Percentiles rank a stretch among this genome's conserved stretches.
These are phyloP conservation scores for Ensete ventricosum DNA, from an alignment of 176 grass and related monocot genomes.

Conservation along the genomic window DNA sequence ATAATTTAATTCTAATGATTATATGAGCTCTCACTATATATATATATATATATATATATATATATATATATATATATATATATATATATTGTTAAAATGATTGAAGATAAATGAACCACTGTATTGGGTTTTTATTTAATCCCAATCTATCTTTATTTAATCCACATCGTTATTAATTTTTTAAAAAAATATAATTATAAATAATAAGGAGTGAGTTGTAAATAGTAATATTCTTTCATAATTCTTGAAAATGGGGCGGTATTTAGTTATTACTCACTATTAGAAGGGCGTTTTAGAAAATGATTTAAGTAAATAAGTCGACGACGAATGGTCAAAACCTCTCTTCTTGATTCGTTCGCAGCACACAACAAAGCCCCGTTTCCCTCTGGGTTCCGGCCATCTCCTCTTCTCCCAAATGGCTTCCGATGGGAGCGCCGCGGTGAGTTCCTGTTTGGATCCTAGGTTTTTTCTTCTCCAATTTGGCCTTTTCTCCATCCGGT, in stretches of 20 bases:
- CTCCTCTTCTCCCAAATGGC: background rate
- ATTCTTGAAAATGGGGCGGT: background rate
- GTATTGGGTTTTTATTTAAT: background rate
- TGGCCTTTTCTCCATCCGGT: slow-evolving; percentile 8
- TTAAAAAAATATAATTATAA: background rate
- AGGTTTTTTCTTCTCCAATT: slow-evolving; percentile 2
- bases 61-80: no score
- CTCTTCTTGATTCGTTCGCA: background rate
- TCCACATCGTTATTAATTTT: background rate
- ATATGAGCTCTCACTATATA: no score
- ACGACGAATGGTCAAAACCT: background rate
- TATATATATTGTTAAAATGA: no score
- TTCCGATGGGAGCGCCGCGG: slow-evolving; percentile 5
- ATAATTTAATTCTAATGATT: no score
- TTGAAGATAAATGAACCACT: no score
- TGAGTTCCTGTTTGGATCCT: slow-evolving; percentile 15
- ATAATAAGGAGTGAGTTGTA: background rate
- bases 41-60: no score
- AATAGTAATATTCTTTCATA: background rate
- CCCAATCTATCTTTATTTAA: background rate
- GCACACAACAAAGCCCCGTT: background rate
- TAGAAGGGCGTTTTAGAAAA: no score
- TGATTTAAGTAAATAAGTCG: no score
- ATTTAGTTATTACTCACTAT: background rate
- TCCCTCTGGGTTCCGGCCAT: no score